Base-by-base conservation (phyloP, 2,329 filamentous ascomycete genomes). In the Colletotrichum sansevieriae region DNA sequence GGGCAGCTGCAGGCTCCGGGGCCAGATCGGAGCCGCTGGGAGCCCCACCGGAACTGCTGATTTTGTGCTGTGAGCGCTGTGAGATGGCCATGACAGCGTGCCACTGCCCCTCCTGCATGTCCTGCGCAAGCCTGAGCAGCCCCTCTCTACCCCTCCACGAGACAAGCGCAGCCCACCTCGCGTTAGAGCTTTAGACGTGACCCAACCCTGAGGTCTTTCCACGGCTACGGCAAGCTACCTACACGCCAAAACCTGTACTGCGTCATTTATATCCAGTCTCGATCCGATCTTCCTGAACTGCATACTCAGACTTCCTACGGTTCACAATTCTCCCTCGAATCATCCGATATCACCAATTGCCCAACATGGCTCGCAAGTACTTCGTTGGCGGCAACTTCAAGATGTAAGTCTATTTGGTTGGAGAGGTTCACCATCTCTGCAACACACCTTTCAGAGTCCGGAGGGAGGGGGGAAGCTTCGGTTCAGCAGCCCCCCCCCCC, bases 301-400 rank as follows among this genome's bases (percentile, higher is more conserved):
- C 41, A 11, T 18, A 33, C 7, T 43, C 60, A 52, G 47, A 49
- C 44, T 56, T 18, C 49, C 44, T 15, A 44, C 55, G 29, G 56
- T 64, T 56, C 52, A 43, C 22, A 52, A 62, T 22, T 35, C 37
- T 60, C 49, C 44, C 54, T 56, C 15, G 37, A 44, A 64, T 43
- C 54, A 56, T 29, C 49, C 49, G n/a, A 70, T 59, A 68, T 35
- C 25, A 78, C 72, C 76, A 71, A 76, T 76, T 75, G 76, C 76
- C 84, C 88, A 93, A 78, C 78, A 97, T 97, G 94, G 88, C 91
- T 88, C 94, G 94, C 87, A 92, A 94, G 87, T 97, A 97, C 88
- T 97, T 97, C 83, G 93, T 97, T 82, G 95, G 95, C 83, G 95
- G 95, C 80, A 99, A 99, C 91, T 98, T 98, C 87, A 98, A 99